Evolutionary conservation across 805 yeast species (phyloP).

Genomic region (Komagataella pastoris): DNA sequence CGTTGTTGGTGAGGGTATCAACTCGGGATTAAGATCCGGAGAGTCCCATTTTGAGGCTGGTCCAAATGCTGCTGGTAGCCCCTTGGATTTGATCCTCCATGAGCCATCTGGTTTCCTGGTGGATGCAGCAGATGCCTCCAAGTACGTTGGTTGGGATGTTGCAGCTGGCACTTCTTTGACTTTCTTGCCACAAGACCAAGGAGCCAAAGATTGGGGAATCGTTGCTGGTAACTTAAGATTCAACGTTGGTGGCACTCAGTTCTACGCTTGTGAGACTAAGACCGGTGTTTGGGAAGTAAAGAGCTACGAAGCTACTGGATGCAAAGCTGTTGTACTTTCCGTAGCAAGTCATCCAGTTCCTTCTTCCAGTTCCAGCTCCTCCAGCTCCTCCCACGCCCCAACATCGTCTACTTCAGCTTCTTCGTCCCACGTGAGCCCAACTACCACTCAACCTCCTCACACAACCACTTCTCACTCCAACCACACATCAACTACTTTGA

Average conservation of each 20-base stretch:
- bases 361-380: background rate
- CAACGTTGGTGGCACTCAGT: background rate
- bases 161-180: background rate
- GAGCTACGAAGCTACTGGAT: background rate
- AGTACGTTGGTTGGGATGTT: background rate
- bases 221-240: background rate
- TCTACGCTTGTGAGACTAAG: background rate
- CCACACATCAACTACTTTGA: background rate
- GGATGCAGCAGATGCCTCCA: background rate
- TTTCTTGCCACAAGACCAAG: background rate
- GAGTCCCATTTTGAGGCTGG: background rate
- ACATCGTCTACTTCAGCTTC: background rate
- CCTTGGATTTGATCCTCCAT: background rate
- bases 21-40: background rate
- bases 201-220: background rate
- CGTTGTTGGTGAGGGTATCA: background rate
- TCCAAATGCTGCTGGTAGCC: background rate
- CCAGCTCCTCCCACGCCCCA: background rate
- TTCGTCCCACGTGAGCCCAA: background rate
- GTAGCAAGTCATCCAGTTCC: background rate
- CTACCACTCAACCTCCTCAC: background rate
- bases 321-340: background rate
- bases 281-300: background rate
- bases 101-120: background rate
- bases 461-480: background rate